Percentiles rank a stretch among this genome's conserved stretches.
Conservation (phyloP, 495 filamentous ascomycete genomes). For the Parachaetomium inaequale region DNA sequence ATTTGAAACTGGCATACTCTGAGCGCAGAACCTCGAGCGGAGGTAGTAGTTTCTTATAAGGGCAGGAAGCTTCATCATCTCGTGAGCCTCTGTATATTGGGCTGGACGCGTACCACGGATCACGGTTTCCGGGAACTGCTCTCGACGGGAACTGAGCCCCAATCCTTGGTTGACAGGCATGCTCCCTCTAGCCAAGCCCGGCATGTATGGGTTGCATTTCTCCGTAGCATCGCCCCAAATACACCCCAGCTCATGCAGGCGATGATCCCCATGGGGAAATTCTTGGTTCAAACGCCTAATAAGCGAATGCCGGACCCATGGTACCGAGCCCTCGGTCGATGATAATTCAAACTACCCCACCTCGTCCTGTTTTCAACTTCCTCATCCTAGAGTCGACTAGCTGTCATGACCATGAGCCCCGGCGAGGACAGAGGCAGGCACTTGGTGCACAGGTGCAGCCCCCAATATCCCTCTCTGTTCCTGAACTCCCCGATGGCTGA, state of each 20-base stretch:
- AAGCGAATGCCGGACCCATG: no score
- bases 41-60: no score
- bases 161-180: neutral
- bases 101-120: neutral
- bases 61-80: no score
- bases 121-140: neutral
- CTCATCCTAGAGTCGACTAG: neutral
- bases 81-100: no score
- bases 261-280: neutral
- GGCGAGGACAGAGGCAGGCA: neutral
- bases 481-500: neutral
- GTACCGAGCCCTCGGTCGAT: neutral
- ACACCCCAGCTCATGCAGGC: neutral
- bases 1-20: no score
- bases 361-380: neutral
- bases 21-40: no score
- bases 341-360: neutral
- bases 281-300: no score
- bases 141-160: neutral
- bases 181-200: neutral
- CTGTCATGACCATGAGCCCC: neutral
- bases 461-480: neutral
- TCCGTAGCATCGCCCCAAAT: neutral
- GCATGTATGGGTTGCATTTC: neutral
- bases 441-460: neutral